A percentile compares a stretch with the other conserved stretches of the same genome.
These are phyloP conservation scores for Sugiyamaella xylanicola DNA, from an alignment of 1,139 yeast genomes.

Conservation along the genomic window DNA sequence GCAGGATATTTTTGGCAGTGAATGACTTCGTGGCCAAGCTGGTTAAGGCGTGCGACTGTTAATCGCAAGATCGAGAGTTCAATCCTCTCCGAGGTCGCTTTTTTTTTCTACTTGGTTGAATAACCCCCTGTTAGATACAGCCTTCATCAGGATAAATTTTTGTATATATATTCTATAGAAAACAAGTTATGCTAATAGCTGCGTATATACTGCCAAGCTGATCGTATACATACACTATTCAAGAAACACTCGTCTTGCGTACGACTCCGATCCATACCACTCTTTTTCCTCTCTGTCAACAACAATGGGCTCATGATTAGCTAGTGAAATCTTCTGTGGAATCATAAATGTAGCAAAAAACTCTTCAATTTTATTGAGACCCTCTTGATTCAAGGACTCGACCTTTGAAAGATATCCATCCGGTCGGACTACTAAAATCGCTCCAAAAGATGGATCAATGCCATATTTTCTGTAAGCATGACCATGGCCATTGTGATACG, in stretches of 20 bases:
- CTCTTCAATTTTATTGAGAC: constrained; percentile 33
- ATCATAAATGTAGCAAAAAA: constrained; percentile 38
- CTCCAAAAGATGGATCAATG: constrained; percentile 38
- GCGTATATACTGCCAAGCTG: too few species aligned
- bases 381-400: constrained; percentile 31
- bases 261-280: constrained; percentile 25
- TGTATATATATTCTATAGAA: too few species aligned
- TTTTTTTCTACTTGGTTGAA: constrained; percentile 25
- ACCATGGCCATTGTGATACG: constrained; percentile 37
- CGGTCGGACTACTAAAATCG: constrained; percentile 43
- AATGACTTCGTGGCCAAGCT: constrained; percentile 59
- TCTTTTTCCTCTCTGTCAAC: constrained; percentile 24
- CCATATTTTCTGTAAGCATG: constrained; percentile 40
- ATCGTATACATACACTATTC: constrained; percentile 1
- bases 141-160: background rate
- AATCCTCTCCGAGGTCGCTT: constrained; percentile 49
- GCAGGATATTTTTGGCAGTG: background rate
- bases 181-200: too few species aligned
- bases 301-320: constrained; percentile 24
- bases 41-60: constrained; percentile 65
- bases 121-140: background rate
- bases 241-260: background rate
- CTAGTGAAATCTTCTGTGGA: constrained; percentile 31
- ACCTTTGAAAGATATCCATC: constrained; percentile 44
- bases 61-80: constrained; percentile 63